Evolutionary conservation across 495 filamentous ascomycete species (phyloP), one percentile per base, ranked within the genome.

Genomic region (Hypomontagnella submonticulosa): DNA sequence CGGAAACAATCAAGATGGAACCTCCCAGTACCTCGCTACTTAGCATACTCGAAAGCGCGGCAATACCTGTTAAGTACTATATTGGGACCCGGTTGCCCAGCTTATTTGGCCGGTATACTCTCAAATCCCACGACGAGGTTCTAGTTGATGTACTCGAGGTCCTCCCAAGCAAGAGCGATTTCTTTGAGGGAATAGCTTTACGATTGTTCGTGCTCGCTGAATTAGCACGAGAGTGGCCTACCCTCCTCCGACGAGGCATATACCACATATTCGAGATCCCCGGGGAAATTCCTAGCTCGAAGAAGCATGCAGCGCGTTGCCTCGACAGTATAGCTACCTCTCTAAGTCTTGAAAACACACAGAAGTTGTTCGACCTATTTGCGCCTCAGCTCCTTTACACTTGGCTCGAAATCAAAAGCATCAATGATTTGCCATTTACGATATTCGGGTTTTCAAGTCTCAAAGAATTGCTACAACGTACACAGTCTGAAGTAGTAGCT

Each of bases 201-300:
- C 88, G 96, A 12, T 77, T 98, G 6, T 87, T 90, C 67, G 85
- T 90, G 20, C 80, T 97, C 9, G 83, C 87, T 4, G 84, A 84
- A 61, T 77, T 99, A 37, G 94, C 89, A 41, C 89, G 91, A 23
- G 73, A 75, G 62, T 97, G 90, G 93, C 86, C 88, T 57, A 96
- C 90, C 4, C 82, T 94, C 53, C 79, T 93, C 44, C 90, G 91
- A 49, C 88, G 89, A 61, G 89, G 90, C 62, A 89, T 96, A 15
- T 98, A 97, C 73, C 89, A 93, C 74, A 92, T 97, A 18, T 95
- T 97, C 66, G 95, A 97, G 74, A 92, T 87, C 0, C 88, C 95
- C 1, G 92, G 88, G 4, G 84, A 84, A 38, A 83, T 94, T 1
- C 78, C 84, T 12, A 71, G 76, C 9, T 88, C 89, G 16, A 75